Evolutionary conservation across 768 basidiomycete species (phyloP), one percentile per base, ranked within the genome.

Genomic region (Galerina sulciceps): DNA sequence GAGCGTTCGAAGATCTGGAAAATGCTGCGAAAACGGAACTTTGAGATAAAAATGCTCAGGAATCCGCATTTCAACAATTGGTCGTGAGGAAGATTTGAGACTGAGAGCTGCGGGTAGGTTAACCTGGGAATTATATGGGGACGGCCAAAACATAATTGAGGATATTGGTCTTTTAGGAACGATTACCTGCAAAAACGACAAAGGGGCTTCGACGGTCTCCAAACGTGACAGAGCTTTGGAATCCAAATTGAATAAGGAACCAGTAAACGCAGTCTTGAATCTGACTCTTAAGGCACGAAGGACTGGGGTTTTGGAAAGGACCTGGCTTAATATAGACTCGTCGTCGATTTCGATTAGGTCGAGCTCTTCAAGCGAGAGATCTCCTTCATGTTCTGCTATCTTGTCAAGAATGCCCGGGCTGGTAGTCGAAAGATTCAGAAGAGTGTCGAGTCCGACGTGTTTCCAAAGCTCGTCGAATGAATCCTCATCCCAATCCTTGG

Each of bases 11-110:
- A 52, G 10, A n/a, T 44, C 42, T 5, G 61, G 56, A 35, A 62
- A 45, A 41, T 58, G 43, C 17, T 44, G 20, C 52, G 53, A 58
- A 20, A 62, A 44, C 15, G 57, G 51, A 35, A 44, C 10, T 6
- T 35, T 38, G 6, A 6, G 9, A 43, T 57, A 53, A 14, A 40
- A 15, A 5, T 36, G 6, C 18, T 18, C 1, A 9, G 50, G 20
- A 10, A 57, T 26, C n/a, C 40, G 22, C 6, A 58, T 15, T 10
- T 46, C 42, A 20, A 43, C 26, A 38, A 61, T 54, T 6, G 40
- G 45, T 18, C 52, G 35, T 11, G 52, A 10, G 23, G 46, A 57
- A n/a, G 9, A n/a, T 38, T 36, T 53, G 38, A 43, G 36, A 17
- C 46, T 47, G 10, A 17, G 17, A 18, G 36, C 14, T 11, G 22